Conservation (phyloP, 2,329 filamentous ascomycete genomes). For the Diaporthe destruens region DNA sequence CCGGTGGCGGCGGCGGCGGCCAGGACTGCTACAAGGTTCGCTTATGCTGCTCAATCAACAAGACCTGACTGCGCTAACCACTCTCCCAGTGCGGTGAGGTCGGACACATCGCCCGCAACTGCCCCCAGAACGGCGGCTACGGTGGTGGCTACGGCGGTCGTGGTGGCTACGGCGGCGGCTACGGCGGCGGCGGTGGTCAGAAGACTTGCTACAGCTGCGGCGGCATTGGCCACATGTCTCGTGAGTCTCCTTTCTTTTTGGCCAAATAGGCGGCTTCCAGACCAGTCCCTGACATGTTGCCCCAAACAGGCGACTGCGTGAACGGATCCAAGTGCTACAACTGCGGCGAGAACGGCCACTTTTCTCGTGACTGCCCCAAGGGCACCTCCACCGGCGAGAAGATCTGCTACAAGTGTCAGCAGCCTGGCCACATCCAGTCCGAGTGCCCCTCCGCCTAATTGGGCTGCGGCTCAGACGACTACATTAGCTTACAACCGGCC, state of each 20-base stretch:
- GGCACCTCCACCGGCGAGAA: slow-evolving; percentile 89
- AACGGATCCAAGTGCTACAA: slow-evolving; percentile 99
- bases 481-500: slow-evolving; percentile 41
- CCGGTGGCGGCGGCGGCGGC: slow-evolving; percentile 60
- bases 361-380: slow-evolving; percentile 95
- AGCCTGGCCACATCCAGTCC: slow-evolving; percentile 89
- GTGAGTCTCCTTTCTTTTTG: slow-evolving; percentile 59
- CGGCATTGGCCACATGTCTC: slow-evolving; percentile 95
- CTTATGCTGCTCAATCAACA: background rate
- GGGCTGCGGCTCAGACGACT: slow-evolving; percentile 42
- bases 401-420: slow-evolving; percentile 97
- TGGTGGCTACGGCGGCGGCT: slow-evolving; percentile 62
- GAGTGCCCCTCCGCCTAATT: slow-evolving; percentile 86
- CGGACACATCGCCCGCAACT: slow-evolving; percentile 96
- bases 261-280: background rate
- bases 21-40: slow-evolving; percentile 88
- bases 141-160: slow-evolving; percentile 62
- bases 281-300: slow-evolving; percentile 31
- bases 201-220: slow-evolving; percentile 99
- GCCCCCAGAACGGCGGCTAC: slow-evolving; percentile 72
- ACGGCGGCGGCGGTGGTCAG: slow-evolving; percentile 59
- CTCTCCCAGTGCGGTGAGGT: slow-evolving; percentile 82
- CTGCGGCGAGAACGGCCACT: slow-evolving; percentile 93
- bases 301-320: slow-evolving; percentile 82
- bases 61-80: slow-evolving; percentile 39